Evolutionary conservation across 2,329 filamentous ascomycete species (phyloP).

Genomic region (Dactylonectria estremocensis): DNA sequence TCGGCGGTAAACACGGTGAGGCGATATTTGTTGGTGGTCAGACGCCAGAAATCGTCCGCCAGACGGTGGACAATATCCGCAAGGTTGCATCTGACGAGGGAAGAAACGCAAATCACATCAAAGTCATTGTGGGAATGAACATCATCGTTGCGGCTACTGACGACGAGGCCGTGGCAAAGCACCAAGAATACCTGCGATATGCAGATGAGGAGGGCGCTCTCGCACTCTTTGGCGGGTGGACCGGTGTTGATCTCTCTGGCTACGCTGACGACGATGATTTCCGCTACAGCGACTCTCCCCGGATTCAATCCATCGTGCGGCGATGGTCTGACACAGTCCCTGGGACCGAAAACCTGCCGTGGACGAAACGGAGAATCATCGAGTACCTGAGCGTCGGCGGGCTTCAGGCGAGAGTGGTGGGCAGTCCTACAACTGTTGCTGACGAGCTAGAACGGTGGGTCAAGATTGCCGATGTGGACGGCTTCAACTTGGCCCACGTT

Average conservation of each 20-base stretch:
- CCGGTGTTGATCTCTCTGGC: constrained; percentile 26
- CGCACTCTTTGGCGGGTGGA: constrained; percentile 33
- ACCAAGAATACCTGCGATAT: constrained; percentile 26
- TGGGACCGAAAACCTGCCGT: constrained; percentile 55
- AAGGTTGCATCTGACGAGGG: constrained; percentile 16
- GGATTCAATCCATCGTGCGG: constrained; percentile 13
- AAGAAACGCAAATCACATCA: constrained; percentile 27
- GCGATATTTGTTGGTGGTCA: constrained; percentile 32
- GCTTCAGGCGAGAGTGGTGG: constrained; percentile 27
- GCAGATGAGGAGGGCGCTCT: constrained; percentile 30
- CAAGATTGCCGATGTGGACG: constrained; percentile 57
- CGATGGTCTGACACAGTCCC: constrained; percentile 38
- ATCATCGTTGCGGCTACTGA: constrained; percentile 26
- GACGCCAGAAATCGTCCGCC: constrained; percentile 18
- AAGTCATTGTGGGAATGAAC: constrained; percentile 30
- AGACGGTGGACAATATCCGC: constrained; percentile 29
- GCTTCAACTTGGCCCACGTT: constrained; percentile 58
- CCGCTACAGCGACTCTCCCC: constrained; percentile 18
- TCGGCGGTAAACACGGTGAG: constrained; percentile 32
- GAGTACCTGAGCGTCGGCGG: constrained; percentile 69
- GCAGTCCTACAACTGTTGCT: constrained; percentile 51
- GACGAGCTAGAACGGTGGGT: constrained; percentile 62
- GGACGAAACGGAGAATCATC: constrained; percentile 70
- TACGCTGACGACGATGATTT: constrained; percentile 30
- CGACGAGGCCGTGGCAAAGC: constrained; percentile 27